These are phyloP conservation scores for Annona squamosa DNA, from an alignment of 164 flowering plant species.

Conservation along the genomic window DNA sequence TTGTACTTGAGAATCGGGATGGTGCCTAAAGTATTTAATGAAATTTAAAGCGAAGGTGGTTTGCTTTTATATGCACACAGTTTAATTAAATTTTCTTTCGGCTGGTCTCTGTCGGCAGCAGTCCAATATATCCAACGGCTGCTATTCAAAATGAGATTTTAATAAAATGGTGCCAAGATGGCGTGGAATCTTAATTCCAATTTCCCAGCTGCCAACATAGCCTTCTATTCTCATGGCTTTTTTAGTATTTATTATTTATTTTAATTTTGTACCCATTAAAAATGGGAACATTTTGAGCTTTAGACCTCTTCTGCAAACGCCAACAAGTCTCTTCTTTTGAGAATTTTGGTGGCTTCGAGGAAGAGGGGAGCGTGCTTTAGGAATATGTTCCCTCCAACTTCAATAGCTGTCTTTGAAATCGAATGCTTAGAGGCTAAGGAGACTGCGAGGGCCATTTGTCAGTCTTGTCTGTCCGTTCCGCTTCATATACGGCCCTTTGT, in stretches of 20 bases:
- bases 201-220: not conserved
- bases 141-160: not conserved
- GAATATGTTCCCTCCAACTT: not conserved
- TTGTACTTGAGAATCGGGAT: no score
- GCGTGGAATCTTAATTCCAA: not conserved
- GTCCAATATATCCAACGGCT: not conserved
- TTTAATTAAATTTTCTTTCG: not conserved
- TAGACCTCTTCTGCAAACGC: not conserved
- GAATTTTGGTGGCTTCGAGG: not conserved
- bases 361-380: conserved; percentile 1
- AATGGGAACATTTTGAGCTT: not conserved
- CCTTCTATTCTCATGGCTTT: no score
- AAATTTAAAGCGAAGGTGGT: not conserved
- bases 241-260: no score
- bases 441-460: not conserved
- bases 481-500: not conserved
- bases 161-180: no score
- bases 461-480: not conserved
- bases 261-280: not conserved
- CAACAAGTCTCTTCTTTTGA: not conserved
- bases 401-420: not conserved
- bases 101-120: not conserved
- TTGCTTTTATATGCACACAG: not conserved
- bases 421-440: not conserved
- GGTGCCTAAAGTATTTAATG: no score